phyloP scores from a whole-genome alignment of 179 eudicot species.

The Camellia oleifera region DNA sequence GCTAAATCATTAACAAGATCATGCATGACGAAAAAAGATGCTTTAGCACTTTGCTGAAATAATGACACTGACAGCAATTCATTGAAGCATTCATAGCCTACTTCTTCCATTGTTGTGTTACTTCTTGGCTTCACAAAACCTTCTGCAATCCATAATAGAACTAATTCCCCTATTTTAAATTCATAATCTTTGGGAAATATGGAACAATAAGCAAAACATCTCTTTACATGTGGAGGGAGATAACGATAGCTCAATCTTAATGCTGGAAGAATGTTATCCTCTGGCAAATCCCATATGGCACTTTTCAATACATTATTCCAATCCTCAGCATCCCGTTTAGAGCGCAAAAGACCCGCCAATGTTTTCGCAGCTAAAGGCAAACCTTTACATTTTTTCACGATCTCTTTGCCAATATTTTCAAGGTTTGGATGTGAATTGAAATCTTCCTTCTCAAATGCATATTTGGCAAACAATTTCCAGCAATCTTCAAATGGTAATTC shows the following conservation, averaged over 20 bases:
- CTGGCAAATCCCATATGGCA: slow-evolving; percentile 14
- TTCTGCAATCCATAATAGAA: slow-evolving; percentile 11
- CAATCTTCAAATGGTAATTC: slow-evolving; percentile 3
- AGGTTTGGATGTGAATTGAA: not conserved
- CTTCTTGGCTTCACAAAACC: not conserved
- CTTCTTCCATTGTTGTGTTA: not conserved
- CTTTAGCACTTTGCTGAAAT: not conserved
- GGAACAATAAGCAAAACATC: slow-evolving; percentile 31
- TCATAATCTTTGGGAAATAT: slow-evolving; percentile 23
- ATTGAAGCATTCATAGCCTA: not conserved
- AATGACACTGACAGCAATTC: not conserved
- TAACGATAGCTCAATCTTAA: slow-evolving; percentile 26
- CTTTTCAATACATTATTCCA: slow-evolving; percentile 19
- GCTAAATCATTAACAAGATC: slow-evolving; percentile 27
- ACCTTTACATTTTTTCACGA: slow-evolving; percentile 10
- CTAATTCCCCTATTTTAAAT: slow-evolving; percentile 5
- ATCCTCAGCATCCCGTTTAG: slow-evolving; percentile 6
- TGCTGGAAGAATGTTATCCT: slow-evolving; percentile 17
- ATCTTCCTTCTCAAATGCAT: not conserved
- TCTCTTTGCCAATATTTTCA: not conserved
- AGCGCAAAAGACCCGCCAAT: slow-evolving; percentile 24
- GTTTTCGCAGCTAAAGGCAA: slow-evolving; percentile 14
- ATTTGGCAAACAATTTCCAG: not conserved
- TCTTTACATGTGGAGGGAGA: slow-evolving; percentile 31
- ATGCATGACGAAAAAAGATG: slow-evolving; percentile 24